These are phyloP conservation scores for Pleurozium schreberi DNA, from an alignment of 225 moss, liverwort and hornwort species.

Conservation along the genomic window DNA sequence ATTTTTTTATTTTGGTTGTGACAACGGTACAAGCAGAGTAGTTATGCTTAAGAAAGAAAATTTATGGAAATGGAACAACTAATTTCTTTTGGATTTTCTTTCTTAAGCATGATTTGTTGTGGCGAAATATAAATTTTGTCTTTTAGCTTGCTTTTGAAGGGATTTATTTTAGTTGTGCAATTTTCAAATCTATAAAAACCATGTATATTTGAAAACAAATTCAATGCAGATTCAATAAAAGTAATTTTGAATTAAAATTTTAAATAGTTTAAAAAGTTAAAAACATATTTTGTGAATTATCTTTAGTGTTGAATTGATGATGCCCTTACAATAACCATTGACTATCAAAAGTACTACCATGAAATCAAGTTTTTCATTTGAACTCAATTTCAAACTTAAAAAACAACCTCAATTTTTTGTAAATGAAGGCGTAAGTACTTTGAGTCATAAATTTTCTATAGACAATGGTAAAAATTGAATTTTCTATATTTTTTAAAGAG, in stretches of 20 bases:
- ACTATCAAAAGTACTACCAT: fast-evolving
- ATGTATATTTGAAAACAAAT: no score
- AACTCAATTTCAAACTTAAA: background rate
- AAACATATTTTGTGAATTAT: background rate
- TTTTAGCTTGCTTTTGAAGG: no score
- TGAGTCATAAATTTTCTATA: background rate
- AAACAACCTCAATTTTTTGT: background rate
- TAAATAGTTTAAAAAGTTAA: background rate
- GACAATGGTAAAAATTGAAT: background rate
- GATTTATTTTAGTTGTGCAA: fast-evolving
- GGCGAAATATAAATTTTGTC: background rate
- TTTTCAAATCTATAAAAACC: background rate
- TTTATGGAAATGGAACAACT: fast-evolving
- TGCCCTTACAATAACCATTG: fast-evolving
- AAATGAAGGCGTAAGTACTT: no score
- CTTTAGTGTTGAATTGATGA: background rate
- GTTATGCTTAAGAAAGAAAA: background rate
- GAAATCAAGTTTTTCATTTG: background rate
- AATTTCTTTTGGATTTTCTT: background rate
- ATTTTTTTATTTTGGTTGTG: no score
- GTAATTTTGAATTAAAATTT: background rate
- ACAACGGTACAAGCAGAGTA: no score
- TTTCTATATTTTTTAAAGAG: background rate
- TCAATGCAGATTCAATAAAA: fast-evolving
- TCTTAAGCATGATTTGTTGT: background rate